phyloP scores from a whole-genome alignment of 164 flowering plant genomes.

The Chloranthus sessilifolius region DNA sequence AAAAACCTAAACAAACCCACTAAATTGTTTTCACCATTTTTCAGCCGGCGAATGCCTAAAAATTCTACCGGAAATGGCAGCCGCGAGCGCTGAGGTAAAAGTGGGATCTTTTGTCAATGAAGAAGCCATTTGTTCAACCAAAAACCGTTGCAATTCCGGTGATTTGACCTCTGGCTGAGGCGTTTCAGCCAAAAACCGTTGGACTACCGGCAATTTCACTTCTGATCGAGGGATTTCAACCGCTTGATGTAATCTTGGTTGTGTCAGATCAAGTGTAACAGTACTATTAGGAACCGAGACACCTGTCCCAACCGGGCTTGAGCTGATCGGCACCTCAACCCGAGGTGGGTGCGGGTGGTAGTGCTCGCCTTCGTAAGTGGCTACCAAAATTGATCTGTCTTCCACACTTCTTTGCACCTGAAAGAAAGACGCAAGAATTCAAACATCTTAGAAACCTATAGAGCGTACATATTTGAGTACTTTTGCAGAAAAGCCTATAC shows the following conservation, averaged over 20 bases:
- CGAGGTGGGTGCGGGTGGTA: slow-evolving; percentile 41
- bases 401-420: slow-evolving; percentile 77
- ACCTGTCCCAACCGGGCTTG: slow-evolving; percentile 15
- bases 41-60: background rate
- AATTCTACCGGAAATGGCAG: slow-evolving; percentile 18
- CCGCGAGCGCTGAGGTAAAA: slow-evolving; percentile 15
- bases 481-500: background rate
- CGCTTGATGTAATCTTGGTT: slow-evolving; percentile 20
- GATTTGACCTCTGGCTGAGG: slow-evolving; percentile 44
- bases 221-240: slow-evolving; percentile 6
- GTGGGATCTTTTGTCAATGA: slow-evolving; percentile 19
- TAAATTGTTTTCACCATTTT: background rate
- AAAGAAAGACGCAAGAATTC: background rate
- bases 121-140: slow-evolving; percentile 20
- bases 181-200: slow-evolving; percentile 17
- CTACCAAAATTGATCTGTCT: slow-evolving; percentile 54
- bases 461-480: background rate
- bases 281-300: slow-evolving; percentile 27
- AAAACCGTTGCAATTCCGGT: background rate
- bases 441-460: background rate
- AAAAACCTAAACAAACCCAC: background rate
- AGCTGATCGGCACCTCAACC: slow-evolving; percentile 22
- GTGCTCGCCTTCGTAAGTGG: slow-evolving; percentile 83
- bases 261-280: slow-evolving; percentile 41
- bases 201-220: slow-evolving; percentile 20